These are phyloP conservation scores for Solanum corneliomulleri DNA, from an alignment of 257 asterid species.

Conservation along the genomic window DNA sequence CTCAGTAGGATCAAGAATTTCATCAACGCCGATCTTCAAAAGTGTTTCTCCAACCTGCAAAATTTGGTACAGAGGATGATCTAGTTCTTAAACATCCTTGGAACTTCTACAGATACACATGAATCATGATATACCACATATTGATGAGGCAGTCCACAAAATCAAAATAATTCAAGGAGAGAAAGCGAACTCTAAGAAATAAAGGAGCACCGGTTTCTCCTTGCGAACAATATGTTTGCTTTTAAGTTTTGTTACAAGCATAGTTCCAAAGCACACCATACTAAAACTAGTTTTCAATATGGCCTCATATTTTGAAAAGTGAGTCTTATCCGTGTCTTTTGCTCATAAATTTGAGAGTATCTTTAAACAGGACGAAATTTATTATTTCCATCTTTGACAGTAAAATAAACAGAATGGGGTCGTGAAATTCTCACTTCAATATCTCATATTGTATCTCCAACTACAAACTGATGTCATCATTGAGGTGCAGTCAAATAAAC, in stretches of 20 bases:
- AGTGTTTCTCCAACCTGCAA: slow-evolving; percentile 94
- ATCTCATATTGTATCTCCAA: not conserved
- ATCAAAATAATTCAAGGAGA: not conserved
- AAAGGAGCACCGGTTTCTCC: not conserved
- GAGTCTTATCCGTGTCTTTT: not conserved
- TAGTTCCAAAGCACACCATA: not conserved
- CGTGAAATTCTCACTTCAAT: not conserved
- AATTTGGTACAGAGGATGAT: slow-evolving; percentile 1
- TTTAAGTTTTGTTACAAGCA: not conserved
- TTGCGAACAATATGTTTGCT: not conserved
- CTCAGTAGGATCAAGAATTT: slow-evolving; percentile 20
- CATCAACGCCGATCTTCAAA: slow-evolving; percentile 53
- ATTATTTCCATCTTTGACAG: not conserved
- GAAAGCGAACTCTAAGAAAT: not conserved
- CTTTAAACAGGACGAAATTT: not conserved
- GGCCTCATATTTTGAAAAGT: not conserved
- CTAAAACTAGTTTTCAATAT: not conserved
- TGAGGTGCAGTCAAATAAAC: not conserved
- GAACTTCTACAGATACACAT: not conserved
- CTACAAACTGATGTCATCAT: not conserved
- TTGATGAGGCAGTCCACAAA: not conserved
- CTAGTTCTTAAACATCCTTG: not conserved
- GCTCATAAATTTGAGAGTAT: not conserved
- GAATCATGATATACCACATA: not conserved
- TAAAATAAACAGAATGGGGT: not conserved